phyloP scores from a whole-genome alignment of 495 filamentous ascomycete genomes.

The Arthonia radiata region DNA sequence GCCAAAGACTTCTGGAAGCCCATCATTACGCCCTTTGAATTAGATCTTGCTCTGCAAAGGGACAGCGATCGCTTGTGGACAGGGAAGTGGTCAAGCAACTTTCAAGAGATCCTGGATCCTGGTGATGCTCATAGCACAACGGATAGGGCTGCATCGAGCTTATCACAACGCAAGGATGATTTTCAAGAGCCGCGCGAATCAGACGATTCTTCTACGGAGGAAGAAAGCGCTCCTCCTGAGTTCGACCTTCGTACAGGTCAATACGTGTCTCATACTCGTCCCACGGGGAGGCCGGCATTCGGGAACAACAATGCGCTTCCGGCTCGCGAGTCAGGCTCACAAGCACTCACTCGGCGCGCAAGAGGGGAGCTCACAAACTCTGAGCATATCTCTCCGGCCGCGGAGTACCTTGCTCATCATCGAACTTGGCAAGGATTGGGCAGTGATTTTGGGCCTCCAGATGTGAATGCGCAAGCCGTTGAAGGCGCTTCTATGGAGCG shows the following conservation, averaged over 20 bases:
- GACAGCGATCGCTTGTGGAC: conserved; percentile 54
- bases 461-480: conserved; percentile 33
- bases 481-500: conserved; percentile 38
- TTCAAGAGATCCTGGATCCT: conserved; percentile 28
- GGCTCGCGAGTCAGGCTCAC: conserved; percentile 2
- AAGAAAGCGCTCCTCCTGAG: conserved; percentile 55
- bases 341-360: conserved; percentile 30
- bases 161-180: conserved; percentile 3
- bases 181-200: conserved; percentile 19
- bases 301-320: conserved; percentile 3
- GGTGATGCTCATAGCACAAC: neutral
- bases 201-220: conserved; percentile 27
- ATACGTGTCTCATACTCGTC: conserved; percentile 60
- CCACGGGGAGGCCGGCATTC: conserved; percentile 32
- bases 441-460: conserved; percentile 50
- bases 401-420: conserved; percentile 60
- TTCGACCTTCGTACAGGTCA: conserved; percentile 78
- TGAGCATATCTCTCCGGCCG: conserved; percentile 71
- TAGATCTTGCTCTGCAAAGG: conserved; percentile 42
- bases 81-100: conserved; percentile 52
- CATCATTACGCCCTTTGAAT: conserved; percentile 79
- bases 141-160: conserved; percentile 1
- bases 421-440: conserved; percentile 83
- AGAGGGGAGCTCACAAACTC: conserved; percentile 50
- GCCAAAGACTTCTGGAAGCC: conserved; percentile 67